Base-by-base conservation (phyloP, 2,329 filamentous ascomycete genomes). In the Immersiporthe knoxdaviesiana region DNA sequence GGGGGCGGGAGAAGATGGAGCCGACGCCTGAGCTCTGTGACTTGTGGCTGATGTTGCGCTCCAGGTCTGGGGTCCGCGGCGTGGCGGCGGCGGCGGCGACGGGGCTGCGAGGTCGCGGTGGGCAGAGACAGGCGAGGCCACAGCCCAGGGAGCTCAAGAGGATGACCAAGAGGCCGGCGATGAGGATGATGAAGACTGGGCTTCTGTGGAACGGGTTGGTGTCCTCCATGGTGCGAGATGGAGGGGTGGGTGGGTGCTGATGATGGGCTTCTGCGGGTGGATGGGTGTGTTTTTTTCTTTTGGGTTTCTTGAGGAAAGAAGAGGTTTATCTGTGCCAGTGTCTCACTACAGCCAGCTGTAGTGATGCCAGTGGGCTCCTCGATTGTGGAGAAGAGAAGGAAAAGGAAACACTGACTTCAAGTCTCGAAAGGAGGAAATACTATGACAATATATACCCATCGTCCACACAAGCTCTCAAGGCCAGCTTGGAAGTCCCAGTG, bases 21-120 rank as follows among this genome's bases (percentile, higher is more conserved):
- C 59, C 3, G 35, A 62, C n/a, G 59, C 59, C 59, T 24, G n/a
- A n/a, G 59, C 59, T 62, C 59, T 62, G 59, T 10, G 59, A 24
- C n/a, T 44, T 30, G 59, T 44, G 37, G 59, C 59, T 30, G 37
- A 16, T 16, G 59, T 21, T 62, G 12, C 59, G 32, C 21, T 62
- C 59, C 7, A 62, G 37, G n/a, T 62, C 59, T 3, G 39, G 59
- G 37, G n/a, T 44, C 21, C 37, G 35, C 37, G 35, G 30, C 35
- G 32, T 60, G 56, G 56, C 12, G 30, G 30, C 8, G 59, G 59
- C 21, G 37, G 58, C 16, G 58, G 32, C 21, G 35, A 35, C 16
- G 58, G 32, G 16, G 14, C 16, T 3, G 58, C 11, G 58, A 37
- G 56, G 56, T n/a, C n/a, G n/a, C n/a, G n/a, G n/a, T n/a, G 16